These are phyloP conservation scores for Aspergillus udagawae DNA, from an alignment of 2,329 filamentous ascomycete species.

Conservation along the genomic window DNA sequence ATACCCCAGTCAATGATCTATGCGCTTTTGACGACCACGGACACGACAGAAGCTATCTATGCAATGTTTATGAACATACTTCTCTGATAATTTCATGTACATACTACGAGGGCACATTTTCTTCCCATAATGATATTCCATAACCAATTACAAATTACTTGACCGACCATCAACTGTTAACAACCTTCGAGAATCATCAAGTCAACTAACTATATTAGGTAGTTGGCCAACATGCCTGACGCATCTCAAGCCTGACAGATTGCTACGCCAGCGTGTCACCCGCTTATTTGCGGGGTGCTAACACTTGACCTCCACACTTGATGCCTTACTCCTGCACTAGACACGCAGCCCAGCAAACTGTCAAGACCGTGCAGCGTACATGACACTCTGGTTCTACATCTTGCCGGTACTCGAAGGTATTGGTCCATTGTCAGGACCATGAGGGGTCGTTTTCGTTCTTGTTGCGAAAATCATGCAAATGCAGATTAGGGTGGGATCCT, in stretches of 20 bases:
- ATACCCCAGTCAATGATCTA: not conserved
- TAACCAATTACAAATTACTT: not conserved
- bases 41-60: not conserved
- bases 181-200: not conserved
- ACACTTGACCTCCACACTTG: not conserved
- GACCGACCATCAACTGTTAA: not conserved
- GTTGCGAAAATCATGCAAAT: not conserved
- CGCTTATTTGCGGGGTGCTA: constrained; percentile 12
- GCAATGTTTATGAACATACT: not conserved
- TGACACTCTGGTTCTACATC: not conserved
- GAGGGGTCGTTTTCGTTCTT: not conserved
- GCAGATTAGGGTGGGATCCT: not conserved
- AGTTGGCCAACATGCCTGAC: not conserved
- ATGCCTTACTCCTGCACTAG: not conserved
- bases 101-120: not conserved
- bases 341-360: not conserved
- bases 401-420: not conserved
- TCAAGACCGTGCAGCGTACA: not conserved
- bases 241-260: not conserved
- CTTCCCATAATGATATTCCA: not conserved
- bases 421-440: not conserved
- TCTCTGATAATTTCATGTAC: not conserved
- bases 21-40: not conserved
- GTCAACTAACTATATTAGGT: not conserved
- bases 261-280: constrained; percentile 9